Evolutionary conservation across 495 filamentous ascomycete genomes (phyloP).

Genomic region (Trichocladium antarcticum): DNA sequence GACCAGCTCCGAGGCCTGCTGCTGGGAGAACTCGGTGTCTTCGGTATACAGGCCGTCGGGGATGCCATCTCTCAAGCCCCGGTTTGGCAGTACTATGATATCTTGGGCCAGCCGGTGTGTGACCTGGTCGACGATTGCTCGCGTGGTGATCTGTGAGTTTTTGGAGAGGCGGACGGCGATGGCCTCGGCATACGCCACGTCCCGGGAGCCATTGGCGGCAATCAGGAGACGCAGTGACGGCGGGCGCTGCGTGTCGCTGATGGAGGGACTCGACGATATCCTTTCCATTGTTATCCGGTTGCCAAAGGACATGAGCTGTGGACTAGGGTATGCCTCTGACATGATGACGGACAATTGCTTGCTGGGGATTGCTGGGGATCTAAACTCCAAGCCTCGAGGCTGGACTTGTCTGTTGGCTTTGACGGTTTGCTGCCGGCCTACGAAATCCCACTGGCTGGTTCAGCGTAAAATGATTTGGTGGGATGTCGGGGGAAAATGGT

Average conservation of each 20-base stretch:
- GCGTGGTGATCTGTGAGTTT: constrained; percentile 42
- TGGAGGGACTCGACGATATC: constrained; percentile 23
- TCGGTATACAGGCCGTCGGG: constrained; percentile 21
- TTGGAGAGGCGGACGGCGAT: constrained; percentile 47
- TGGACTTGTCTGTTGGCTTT: no score
- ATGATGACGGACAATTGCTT: no score
- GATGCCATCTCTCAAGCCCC: constrained; percentile 21
- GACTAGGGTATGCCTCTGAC: constrained; percentile 12
- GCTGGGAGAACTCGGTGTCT: constrained; percentile 36
- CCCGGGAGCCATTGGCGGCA: constrained; percentile 41
- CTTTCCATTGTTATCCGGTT: constrained; percentile 3
- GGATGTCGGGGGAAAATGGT: no score
- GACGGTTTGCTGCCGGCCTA: no score
- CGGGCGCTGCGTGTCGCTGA: constrained; percentile 33
- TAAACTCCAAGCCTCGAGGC: neutral
- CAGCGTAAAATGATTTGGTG: no score
- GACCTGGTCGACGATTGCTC: constrained; percentile 45
- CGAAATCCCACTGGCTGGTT: no score
- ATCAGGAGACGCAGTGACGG: constrained; percentile 40
- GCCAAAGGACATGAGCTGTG: neutral
- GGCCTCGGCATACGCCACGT: constrained; percentile 42
- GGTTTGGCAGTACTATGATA: constrained; percentile 40
- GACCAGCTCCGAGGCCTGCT: constrained; percentile 57
- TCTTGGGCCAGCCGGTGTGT: constrained; percentile 42
- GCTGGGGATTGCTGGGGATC: no score